Percentiles rank a stretch among this genome's conserved stretches.
Conservation (phyloP, 768 basidiomycete genomes). For the Lanmaoa pseudosensibilis region DNA sequence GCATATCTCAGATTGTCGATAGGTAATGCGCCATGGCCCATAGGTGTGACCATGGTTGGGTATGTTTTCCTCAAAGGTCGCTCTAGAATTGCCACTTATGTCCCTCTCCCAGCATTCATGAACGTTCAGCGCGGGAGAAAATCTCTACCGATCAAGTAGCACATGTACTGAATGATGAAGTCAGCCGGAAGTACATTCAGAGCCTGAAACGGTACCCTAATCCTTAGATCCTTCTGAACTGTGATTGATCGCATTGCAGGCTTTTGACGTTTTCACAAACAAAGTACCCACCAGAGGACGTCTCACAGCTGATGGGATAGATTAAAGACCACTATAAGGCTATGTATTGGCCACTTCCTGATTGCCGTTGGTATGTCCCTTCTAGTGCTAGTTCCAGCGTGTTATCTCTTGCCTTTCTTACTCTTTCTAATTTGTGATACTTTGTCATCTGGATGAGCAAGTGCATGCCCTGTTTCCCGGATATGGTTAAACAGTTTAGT, state of each 20-base stretch:
- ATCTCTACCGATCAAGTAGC: conserved; percentile 97
- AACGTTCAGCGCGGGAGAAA: conserved; percentile 96
- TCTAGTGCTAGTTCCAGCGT: conserved; percentile 5
- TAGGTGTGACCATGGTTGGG: conserved; percentile 99
- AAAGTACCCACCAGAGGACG: conserved; percentile 91
- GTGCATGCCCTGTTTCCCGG: conserved; percentile 67
- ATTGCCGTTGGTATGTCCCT: conserved; percentile 7
- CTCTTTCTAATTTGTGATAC: conserved; percentile 35
- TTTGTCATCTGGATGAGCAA: conserved; percentile 39
- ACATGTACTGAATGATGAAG: conserved; percentile 98
- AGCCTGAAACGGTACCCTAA: conserved; percentile 84
- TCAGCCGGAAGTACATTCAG: conserved; percentile 98
- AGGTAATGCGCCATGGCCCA: conserved; percentile 99
- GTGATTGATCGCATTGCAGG: conserved; percentile 42
- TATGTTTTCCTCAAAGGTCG: conserved; percentile 37
- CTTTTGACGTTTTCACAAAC: conserved; percentile 95
- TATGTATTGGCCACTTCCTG: neutral
- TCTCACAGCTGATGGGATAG: conserved; percentile 90
- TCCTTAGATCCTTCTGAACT: neutral
- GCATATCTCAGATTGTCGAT: conserved; percentile 96
- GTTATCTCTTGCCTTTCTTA: conserved; percentile 30
- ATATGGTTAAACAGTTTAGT: conserved; percentile 79
- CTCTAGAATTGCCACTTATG: neutral
- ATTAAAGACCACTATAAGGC: neutral
- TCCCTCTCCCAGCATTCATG: conserved; percentile 72